These are phyloP conservation scores for Striga asiatica DNA, from an alignment of 257 asterid genomes.

Conservation along the genomic window DNA sequence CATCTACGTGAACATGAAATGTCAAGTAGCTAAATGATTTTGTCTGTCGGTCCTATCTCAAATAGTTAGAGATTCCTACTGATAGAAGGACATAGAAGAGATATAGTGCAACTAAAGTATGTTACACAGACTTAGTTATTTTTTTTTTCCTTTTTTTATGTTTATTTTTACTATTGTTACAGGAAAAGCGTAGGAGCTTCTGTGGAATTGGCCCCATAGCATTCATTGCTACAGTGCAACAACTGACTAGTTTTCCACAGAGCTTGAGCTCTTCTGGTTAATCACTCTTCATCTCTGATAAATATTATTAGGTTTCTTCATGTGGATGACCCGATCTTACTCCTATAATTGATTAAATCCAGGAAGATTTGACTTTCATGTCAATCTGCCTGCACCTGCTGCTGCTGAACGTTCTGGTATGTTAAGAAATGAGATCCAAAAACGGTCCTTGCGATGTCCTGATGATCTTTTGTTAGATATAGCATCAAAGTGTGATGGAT, in stretches of 20 bases:
- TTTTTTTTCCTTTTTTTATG: background rate
- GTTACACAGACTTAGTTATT: background rate
- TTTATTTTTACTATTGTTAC: conserved; percentile 15
- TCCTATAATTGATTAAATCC: conserved; percentile 19
- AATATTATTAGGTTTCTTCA: background rate
- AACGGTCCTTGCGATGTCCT: conserved; percentile 70
- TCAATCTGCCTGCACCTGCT: conserved; percentile 83
- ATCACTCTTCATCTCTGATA: conserved; percentile 14
- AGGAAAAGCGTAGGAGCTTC: conserved; percentile 47
- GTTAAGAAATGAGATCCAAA: conserved; percentile 68
- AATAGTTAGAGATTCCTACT: background rate
- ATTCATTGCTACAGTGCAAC: conserved; percentile 72
- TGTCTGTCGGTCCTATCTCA: background rate
- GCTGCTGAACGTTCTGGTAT: conserved; percentile 78
- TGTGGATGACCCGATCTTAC: conserved; percentile 17
- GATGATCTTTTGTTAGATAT: conserved; percentile 57
- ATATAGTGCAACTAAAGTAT: background rate
- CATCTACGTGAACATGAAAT: background rate
- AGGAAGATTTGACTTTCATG: conserved; percentile 95
- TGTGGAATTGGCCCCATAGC: conserved; percentile 90
- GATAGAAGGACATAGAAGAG: background rate
- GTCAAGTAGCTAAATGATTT: conserved; percentile 1
- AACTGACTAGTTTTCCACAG: conserved; percentile 73
- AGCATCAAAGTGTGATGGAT: conserved; percentile 94
- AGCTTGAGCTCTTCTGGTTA: conserved; percentile 82